Base-by-base conservation (phyloP, 2,329 filamentous ascomycete species). In the Aureobasidium sp. region DNA sequence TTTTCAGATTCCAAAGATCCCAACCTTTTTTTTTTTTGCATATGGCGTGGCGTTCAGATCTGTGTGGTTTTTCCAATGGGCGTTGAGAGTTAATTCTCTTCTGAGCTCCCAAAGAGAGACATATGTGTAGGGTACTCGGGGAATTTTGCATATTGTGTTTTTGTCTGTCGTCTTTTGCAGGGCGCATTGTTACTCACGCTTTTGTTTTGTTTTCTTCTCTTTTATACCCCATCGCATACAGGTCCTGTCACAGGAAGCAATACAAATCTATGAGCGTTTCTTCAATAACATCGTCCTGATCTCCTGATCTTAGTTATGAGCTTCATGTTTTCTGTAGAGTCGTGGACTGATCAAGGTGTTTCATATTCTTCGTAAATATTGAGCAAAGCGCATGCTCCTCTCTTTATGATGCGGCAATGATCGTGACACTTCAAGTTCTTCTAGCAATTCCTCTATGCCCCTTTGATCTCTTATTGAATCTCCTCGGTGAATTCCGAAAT, bases 11-110 rank as follows among this genome's bases (percentile, higher is more conserved):
- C 20, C 51, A n/a, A 23, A 20, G 20, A 23, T 44, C 20, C n/a
- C 17, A 5, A 20, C 20, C 20, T 20, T 20, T 20, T 20, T 20
- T 5, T 20, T 23, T 36, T 34, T 56, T 56, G 52, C 52, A 57
- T 57, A 57, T 57, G 53, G 53, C 53, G 53, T 8, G 53, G 53
- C 53, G 53, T 57, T 46, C 20, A 44, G 39, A 34, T 57, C 53
- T 57, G 46, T 48, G 20, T 20, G 20, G 20, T n/a, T 9, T 29
- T 53, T 41, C 46, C 6, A 23, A 8, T 15, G 23, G 50, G 50
- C 32, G 32, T 36, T 17, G 7, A 47, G 44, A 47, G 27, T 15
- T 15, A 20, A 26, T 47, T 23, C 17, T 42, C 17, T 20, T 44
- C 42, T 26, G 23, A 46, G 13, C 32, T 34, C 32, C 12, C 8